Evolutionary conservation across 257 asterid species (phyloP).

Genomic region (Nicotiana paniculata): DNA sequence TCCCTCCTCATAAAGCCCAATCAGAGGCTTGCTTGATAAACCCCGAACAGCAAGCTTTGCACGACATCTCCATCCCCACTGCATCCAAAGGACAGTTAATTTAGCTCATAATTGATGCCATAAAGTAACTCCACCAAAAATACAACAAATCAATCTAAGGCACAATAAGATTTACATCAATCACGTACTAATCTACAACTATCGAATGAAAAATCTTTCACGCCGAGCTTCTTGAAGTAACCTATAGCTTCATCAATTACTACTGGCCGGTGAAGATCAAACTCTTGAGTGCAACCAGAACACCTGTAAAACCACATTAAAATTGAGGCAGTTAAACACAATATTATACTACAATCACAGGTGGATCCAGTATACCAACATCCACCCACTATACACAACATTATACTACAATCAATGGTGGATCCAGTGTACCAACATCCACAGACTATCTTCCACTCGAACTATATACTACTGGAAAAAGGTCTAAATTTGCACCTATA

Average conservation of each 20-base stretch:
- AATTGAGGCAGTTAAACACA: neutral
- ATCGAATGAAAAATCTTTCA: conserved; percentile 64
- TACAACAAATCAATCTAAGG: neutral
- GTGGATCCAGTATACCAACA: neutral
- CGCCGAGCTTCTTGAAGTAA: conserved; percentile 56
- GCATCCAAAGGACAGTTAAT: neutral
- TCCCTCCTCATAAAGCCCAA: conserved; percentile 87
- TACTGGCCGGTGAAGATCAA: conserved; percentile 68
- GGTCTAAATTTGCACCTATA: too few relatives aligned
- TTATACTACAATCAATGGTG: neutral
- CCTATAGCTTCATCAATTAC: conserved; percentile 51
- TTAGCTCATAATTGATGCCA: conserved; percentile 9
- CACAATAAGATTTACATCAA: neutral
- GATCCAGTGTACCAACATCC: neutral
- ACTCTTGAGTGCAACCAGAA: conserved; percentile 87
- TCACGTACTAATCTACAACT: conserved; percentile 70
- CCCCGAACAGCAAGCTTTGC: conserved; percentile 95
- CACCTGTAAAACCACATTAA: conserved; percentile 50
- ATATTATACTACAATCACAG: neutral
- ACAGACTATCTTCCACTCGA: too few relatives aligned
- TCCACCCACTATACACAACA: neutral
- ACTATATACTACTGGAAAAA: too few relatives aligned
- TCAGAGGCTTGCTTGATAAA: conserved; percentile 51
- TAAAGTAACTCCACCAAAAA: neutral
- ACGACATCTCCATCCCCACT: conserved; percentile 99